phyloP scores from a whole-genome alignment of 2,329 filamentous ascomycete species.

The Coleophoma eucalyptorum region DNA sequence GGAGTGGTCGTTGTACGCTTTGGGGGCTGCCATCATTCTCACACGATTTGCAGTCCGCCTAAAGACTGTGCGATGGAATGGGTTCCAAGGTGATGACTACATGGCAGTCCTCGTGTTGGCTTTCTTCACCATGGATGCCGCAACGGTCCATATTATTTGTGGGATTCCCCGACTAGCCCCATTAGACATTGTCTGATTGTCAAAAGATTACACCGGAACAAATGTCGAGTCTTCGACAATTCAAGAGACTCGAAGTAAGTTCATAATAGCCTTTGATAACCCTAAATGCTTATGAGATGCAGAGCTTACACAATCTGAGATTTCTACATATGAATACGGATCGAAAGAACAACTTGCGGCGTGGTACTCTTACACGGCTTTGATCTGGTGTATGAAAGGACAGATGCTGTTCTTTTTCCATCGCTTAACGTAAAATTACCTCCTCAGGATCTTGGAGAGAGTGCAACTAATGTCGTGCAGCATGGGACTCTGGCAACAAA shows the following conservation, averaged over 20 bases:
- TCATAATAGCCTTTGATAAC: not conserved
- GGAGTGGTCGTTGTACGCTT: constrained; percentile 21
- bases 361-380: constrained; percentile 35
- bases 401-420: constrained; percentile 28
- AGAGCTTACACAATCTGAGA: constrained; percentile 6
- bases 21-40: constrained; percentile 24
- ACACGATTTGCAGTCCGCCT: constrained; percentile 34
- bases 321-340: constrained; percentile 5
- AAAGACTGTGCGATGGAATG: constrained; percentile 22
- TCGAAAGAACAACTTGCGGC: constrained; percentile 24
- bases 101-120: constrained; percentile 7
- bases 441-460: not conserved
- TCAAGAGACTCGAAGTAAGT: constrained; percentile 2
- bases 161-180: not conserved
- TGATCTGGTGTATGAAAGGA: constrained; percentile 31
- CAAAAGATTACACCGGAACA: constrained; percentile 12
- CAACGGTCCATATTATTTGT: constrained; percentile 16
- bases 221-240: constrained; percentile 10
- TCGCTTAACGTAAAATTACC: constrained; percentile 11
- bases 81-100: constrained; percentile 12
- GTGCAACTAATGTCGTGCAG: constrained; percentile 9
- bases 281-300: not conserved
- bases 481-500: constrained; percentile 26
- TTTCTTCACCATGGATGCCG: constrained; percentile 10
- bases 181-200: not conserved